Conservation (phyloP, 2,329 filamentous ascomycete species). For the Apiospora hydei region DNA sequence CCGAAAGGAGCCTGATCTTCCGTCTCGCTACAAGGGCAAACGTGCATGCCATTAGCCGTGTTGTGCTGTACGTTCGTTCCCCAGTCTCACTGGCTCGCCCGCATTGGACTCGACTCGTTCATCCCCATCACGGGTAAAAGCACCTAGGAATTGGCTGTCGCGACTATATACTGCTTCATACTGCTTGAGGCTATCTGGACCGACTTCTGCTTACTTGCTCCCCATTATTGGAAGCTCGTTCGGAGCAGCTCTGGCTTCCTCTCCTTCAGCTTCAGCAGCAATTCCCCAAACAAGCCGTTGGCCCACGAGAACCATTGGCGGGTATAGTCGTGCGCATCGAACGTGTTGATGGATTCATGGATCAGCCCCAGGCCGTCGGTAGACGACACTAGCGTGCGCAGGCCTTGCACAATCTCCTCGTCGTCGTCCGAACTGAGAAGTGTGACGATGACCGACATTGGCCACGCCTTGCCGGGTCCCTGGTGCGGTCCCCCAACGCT, state of each 20-base stretch:
- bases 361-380: constrained; percentile 78
- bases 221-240: constrained; percentile 44
- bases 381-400: constrained; percentile 70
- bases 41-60: background rate
- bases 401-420: constrained; percentile 72
- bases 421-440: constrained; percentile 72
- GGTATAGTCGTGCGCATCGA: constrained; percentile 55
- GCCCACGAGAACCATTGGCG: constrained; percentile 78
- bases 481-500: constrained; percentile 67
- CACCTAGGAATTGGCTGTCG: background rate
- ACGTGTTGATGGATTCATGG: constrained; percentile 80
- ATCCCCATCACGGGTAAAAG: background rate
- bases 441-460: constrained; percentile 62
- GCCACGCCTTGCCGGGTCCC: constrained; percentile 65
- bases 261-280: constrained; percentile 76
- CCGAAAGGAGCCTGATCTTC: background rate
- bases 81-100: background rate
- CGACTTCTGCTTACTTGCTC: background rate
- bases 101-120: background rate
- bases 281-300: constrained; percentile 88
- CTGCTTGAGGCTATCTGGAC: background rate
- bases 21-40: background rate
- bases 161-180: background rate
- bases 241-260: constrained; percentile 66
- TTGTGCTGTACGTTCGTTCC: background rate